Evolutionary conservation across 1,284 basidiomycete species (phyloP).

Genomic region (Paramarasmius palmivorus): DNA sequence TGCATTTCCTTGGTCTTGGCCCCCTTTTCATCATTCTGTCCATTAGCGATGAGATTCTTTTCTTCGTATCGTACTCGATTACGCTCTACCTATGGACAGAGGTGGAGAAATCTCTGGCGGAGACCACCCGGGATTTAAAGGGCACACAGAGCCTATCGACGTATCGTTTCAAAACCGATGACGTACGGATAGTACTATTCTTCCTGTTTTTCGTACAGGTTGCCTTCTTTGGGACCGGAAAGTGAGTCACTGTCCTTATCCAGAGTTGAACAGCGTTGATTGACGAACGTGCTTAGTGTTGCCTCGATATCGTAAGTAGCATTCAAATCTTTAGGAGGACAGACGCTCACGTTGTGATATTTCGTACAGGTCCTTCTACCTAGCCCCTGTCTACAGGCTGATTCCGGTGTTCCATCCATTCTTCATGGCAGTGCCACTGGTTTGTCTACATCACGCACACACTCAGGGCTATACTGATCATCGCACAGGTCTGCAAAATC

Average conservation of each 20-base stretch:
- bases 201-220: conserved; percentile 89
- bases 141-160: conserved; percentile 7
- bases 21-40: conserved; percentile 82
- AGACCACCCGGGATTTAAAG: not conserved
- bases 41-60: conserved; percentile 82
- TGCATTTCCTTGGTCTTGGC: conserved; percentile 72
- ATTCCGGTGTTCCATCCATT: conserved; percentile 89
- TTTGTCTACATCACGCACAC: conserved; percentile 29
- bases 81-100: conserved; percentile 73
- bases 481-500: conserved; percentile 89
- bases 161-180: conserved; percentile 58
- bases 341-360: not conserved
- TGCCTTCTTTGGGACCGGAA: conserved; percentile 88
- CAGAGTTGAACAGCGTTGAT: not conserved
- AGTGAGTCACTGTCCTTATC: conserved; percentile 57
- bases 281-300: conserved; percentile 48
- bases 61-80: conserved; percentile 70
- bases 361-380: conserved; percentile 73
- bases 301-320: conserved; percentile 80
- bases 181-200: conserved; percentile 77
- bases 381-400: conserved; percentile 87
- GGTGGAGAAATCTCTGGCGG: conserved; percentile 54
- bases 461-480: not conserved
- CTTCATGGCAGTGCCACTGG: conserved; percentile 76
- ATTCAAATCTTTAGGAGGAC: not conserved